phyloP scores from a whole-genome alignment of 345 rosid species.

The Pistacia integerrima region DNA sequence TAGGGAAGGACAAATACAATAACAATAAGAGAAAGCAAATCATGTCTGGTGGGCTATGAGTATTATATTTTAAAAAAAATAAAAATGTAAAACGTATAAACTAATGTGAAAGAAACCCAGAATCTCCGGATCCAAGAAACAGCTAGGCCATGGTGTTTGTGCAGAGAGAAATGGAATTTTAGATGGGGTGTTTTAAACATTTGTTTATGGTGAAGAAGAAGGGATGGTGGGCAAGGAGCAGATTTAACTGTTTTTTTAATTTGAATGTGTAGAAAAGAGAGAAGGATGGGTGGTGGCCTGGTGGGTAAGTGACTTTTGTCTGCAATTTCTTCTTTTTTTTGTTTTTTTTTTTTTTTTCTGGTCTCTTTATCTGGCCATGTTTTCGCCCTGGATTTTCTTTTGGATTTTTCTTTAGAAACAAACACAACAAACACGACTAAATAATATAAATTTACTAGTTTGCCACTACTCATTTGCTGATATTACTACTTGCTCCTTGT shows the following conservation, averaged over 20 bases:
- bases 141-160: slow-evolving; percentile 68
- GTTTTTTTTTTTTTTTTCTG: neutral
- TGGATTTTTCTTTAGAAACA: slow-evolving; percentile 16
- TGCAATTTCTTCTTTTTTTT: slow-evolving; percentile 8
- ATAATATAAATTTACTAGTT: too few species aligned
- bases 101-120: slow-evolving; percentile 45
- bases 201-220: slow-evolving; percentile 27
- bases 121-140: slow-evolving; percentile 88
- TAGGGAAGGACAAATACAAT: slow-evolving; percentile 32
- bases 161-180: slow-evolving; percentile 53
- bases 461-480: too few species aligned
- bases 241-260: slow-evolving; percentile 36
- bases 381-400: neutral
- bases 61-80: slow-evolving; percentile 1
- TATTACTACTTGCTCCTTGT: neutral
- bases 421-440: neutral
- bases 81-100: slow-evolving; percentile 18
- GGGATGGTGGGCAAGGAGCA: slow-evolving; percentile 17
- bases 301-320: slow-evolving; percentile 26
- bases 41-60: slow-evolving; percentile 50
- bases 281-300: slow-evolving; percentile 7
- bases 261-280: slow-evolving; percentile 19
- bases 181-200: slow-evolving; percentile 22
- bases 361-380: slow-evolving; percentile 16
- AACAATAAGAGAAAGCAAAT: slow-evolving; percentile 41